Evolutionary conservation across 2,329 filamentous ascomycete genomes (phyloP), one percentile per base, ranked within the genome.

Genomic region (Aureobasidium musti): DNA sequence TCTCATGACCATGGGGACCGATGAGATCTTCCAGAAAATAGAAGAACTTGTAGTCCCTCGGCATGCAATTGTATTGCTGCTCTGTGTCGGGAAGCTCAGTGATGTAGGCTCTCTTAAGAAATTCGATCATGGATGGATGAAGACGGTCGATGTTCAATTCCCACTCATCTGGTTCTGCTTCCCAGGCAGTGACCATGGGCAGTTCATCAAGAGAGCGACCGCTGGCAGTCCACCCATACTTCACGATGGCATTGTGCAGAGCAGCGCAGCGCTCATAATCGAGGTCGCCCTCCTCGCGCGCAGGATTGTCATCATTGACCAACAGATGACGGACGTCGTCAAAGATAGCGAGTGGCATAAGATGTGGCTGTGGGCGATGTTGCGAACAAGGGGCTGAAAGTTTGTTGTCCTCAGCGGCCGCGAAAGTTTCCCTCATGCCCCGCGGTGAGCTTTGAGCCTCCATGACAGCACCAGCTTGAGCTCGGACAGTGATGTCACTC

Each of bases 401-500:
- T 33, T n/a, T n/a, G 47, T 30, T 33, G 43, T 5, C 28, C 3
- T 17, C 3, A 52, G 26, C 47, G 8, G 47, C 26, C 47, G 26
- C 14, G 47, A 52, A 33, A 52, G 23, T 49, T 50, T 30, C 26
- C 47, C 47, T 30, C 26, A 1, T 28, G 26, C 47, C 47, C 47
- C 47, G 47, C 47, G 14, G 47, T 11, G 43, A 47, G 11, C 43
- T 23, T 35, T 30, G 26, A 52, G 26, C 45, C 23, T 28, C 45
- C 23, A 49, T 49, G 45, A 49, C 45, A 49, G 14, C 45, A 49
- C 45, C 45, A 54, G 52, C 30, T 56, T 56, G 33, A 56, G 52
- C 52, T 39, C 17, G n/a, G n/a, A 39, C 52, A 1, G 35, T 56
- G 52, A 56, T 56, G 52, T 56, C 52, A 56, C 30, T 21, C n/a